phyloP scores from a whole-genome alignment of 108 stramenopile genomes.

The Poteriospumella lacustris region DNA sequence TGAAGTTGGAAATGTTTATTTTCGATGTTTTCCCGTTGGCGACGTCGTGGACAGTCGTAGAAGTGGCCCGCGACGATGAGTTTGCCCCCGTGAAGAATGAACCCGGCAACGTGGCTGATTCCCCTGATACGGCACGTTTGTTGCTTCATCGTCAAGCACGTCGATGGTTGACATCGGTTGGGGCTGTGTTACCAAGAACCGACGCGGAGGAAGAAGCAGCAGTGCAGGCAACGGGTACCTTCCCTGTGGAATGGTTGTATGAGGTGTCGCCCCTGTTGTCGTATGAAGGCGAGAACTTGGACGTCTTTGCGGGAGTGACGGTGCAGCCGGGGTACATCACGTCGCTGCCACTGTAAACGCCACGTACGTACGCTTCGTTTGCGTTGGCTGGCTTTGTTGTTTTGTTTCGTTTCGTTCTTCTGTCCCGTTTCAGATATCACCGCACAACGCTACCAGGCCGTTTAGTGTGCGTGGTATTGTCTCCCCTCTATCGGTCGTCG shows the following conservation, averaged over 20 bases:
- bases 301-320: constrained; percentile 9
- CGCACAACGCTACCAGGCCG: too few species aligned
- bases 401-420: too few species aligned
- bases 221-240: too few species aligned
- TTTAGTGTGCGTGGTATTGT: too few species aligned
- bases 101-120: constrained; percentile 46
- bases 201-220: not conserved
- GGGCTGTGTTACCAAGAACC: not conserved
- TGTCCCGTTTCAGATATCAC: too few species aligned
- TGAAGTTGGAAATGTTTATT: constrained; percentile 96
- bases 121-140: constrained; percentile 54
- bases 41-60: constrained; percentile 73
- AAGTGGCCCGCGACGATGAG: constrained; percentile 79
- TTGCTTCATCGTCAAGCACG: constrained; percentile 32
- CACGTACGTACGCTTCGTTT: too few species aligned
- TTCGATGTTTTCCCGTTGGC: constrained; percentile 94
- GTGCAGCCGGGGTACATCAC: too few species aligned
- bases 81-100: constrained; percentile 96
- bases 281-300: constrained; percentile 48
- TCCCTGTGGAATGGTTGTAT: constrained; percentile 24
- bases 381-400: too few species aligned
- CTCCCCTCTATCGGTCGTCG: too few species aligned
- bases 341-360: too few species aligned
- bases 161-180: constrained; percentile 47
- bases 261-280: constrained; percentile 51